phyloP scores from a whole-genome alignment of 1,284 basidiomycete species.

The Cutaneotrichosporon arboriforme region DNA sequence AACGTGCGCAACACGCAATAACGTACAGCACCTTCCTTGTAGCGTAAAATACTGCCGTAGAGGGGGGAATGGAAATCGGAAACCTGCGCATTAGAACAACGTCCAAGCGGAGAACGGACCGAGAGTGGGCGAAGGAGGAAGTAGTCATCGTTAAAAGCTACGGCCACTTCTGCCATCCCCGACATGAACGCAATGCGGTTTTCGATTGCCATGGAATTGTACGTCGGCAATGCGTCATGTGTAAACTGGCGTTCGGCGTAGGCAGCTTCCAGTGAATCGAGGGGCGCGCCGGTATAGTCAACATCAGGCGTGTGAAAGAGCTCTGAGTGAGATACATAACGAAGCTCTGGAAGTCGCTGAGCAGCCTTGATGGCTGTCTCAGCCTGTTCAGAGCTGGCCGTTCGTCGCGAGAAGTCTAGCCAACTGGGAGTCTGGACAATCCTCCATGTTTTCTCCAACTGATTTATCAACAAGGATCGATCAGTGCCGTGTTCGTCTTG shows the following conservation, averaged over 20 bases:
- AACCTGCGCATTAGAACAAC: slow-evolving; percentile 10
- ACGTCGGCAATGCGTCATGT: slow-evolving; percentile 37
- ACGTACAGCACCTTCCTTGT: slow-evolving; percentile 31
- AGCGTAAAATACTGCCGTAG: slow-evolving; percentile 42
- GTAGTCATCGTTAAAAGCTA: slow-evolving; percentile 44
- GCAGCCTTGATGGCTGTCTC: neutral
- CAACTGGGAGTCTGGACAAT: slow-evolving; percentile 42
- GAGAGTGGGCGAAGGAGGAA: slow-evolving; percentile 18
- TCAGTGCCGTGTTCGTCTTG: too few species aligned
- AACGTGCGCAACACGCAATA: neutral
- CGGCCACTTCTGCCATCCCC: slow-evolving; percentile 34
- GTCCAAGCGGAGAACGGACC: neutral
- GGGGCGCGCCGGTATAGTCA: slow-evolving; percentile 13
- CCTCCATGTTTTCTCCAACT: slow-evolving; percentile 19
- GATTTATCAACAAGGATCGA: too few species aligned
- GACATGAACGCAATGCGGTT: slow-evolving; percentile 40
- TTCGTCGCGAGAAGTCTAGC: slow-evolving; percentile 36
- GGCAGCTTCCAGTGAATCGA: slow-evolving; percentile 1
- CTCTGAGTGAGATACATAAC: slow-evolving; percentile 40
- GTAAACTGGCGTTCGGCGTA: slow-evolving; percentile 34
- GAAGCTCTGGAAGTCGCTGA: slow-evolving; percentile 25
- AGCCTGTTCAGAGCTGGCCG: slow-evolving; percentile 19
- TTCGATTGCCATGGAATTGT: slow-evolving; percentile 47
- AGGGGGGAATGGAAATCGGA: slow-evolving; percentile 42
- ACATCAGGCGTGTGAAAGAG: slow-evolving; percentile 27